These are phyloP conservation scores for Sphagnum contortum DNA, from an alignment of 225 moss, liverwort and hornwort genomes.

Conservation along the genomic window DNA sequence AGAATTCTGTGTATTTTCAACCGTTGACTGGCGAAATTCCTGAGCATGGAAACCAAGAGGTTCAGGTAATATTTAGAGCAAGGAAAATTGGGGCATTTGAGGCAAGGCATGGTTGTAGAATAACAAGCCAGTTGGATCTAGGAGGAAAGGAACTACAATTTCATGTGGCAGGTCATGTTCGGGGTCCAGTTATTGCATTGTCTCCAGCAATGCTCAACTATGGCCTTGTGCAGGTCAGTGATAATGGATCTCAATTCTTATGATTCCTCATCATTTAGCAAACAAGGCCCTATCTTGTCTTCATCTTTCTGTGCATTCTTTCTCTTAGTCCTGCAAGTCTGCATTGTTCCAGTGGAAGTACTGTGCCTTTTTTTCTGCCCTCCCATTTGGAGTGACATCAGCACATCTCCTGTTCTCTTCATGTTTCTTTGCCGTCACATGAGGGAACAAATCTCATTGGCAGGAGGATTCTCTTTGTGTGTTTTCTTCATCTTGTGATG, in stretches of 20 bases:
- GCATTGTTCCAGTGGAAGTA: too few species aligned
- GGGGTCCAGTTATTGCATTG: constrained; percentile 51
- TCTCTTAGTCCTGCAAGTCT: too few species aligned
- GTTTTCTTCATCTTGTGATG: neutral
- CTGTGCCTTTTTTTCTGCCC: too few species aligned
- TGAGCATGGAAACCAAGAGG: constrained; percentile 17
- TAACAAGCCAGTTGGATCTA: constrained; percentile 17
- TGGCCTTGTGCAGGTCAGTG: constrained; percentile 64
- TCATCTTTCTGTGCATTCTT: too few species aligned
- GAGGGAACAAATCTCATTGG: too few species aligned
- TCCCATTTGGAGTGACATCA: too few species aligned
- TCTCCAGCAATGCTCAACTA: constrained; percentile 48
- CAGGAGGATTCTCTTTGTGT: neutral
- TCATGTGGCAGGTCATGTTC: constrained; percentile 57
- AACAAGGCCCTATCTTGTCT: too few species aligned
- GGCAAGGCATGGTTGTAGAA: constrained; percentile 38
- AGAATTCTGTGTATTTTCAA: constrained; percentile 41
- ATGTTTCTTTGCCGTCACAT: too few species aligned
- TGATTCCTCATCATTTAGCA: too few species aligned
- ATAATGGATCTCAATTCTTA: too few species aligned
- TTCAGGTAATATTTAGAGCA: constrained; percentile 41
- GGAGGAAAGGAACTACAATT: constrained; percentile 28
- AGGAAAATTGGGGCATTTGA: constrained; percentile 58
- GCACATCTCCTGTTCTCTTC: too few species aligned
- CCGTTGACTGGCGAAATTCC: constrained; percentile 43